Percentiles rank a stretch among this genome's conserved stretches.
These are phyloP conservation scores for Boletellus ananiceps DNA, from an alignment of 768 basidiomycete genomes.

Conservation along the genomic window DNA sequence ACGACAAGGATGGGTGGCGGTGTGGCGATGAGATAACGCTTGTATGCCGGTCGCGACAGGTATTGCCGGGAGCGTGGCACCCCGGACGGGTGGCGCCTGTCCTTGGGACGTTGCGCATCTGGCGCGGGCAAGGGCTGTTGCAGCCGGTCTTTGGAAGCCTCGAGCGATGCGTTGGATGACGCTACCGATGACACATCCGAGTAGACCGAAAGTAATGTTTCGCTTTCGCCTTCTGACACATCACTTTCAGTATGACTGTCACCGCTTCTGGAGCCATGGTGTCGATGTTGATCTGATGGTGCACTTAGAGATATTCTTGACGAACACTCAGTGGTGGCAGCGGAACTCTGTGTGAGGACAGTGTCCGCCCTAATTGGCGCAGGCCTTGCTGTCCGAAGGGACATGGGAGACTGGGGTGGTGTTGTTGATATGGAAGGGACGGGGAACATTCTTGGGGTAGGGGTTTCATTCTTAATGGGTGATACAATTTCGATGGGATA, in stretches of 20 bases:
- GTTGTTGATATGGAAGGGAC: constrained; percentile 56
- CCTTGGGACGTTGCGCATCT: constrained; percentile 19
- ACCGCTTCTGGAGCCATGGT: constrained; percentile 17
- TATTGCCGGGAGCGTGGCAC: constrained; percentile 51
- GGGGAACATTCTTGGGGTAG: constrained; percentile 39
- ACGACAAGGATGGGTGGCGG: constrained; percentile 88
- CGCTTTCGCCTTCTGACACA: constrained; percentile 32
- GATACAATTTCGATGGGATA: constrained; percentile 18
- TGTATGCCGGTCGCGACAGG: constrained; percentile 81
- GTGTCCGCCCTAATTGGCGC: constrained; percentile 9
- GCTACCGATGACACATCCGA: constrained; percentile 34
- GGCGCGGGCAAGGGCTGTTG: constrained; percentile 12
- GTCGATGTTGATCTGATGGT: constrained; percentile 21
- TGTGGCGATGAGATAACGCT: constrained; percentile 86
- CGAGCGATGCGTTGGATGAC: constrained; percentile 31
- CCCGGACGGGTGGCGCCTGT: constrained; percentile 32
- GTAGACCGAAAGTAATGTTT: constrained; percentile 25
- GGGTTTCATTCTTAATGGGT: constrained; percentile 6
- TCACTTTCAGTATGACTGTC: constrained; percentile 31
- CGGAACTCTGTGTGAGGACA: constrained; percentile 7
- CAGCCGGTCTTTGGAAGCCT: constrained; percentile 28
- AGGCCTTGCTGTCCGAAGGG: constrained; percentile 19
- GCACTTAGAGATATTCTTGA: constrained; percentile 29
- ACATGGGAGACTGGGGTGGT: constrained; percentile 37
- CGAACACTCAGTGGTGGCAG: constrained; percentile 10